Percentiles rank a stretch among this genome's conserved stretches.
phyloP scores from a whole-genome alignment of 306 rosid species.

The Pterocarpus macrocarpus region DNA sequence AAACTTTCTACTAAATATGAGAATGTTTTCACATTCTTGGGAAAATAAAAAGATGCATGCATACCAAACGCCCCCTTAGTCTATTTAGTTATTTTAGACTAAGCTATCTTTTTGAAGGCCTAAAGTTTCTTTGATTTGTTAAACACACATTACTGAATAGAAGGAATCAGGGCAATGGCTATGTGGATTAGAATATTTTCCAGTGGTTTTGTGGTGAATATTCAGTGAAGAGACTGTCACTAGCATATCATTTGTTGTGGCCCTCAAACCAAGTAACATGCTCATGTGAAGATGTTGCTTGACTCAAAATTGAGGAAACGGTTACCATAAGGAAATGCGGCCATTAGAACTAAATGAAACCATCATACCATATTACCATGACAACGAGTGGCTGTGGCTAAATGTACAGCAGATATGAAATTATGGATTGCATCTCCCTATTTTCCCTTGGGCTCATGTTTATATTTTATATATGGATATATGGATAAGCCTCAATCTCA shows the following conservation, averaged over 20 bases:
- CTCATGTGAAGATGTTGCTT: background rate
- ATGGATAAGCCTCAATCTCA: background rate
- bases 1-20: too few relatives aligned
- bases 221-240: background rate
- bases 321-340: background rate
- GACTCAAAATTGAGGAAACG: background rate
- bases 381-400: too few relatives aligned
- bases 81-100: background rate
- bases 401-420: too few relatives aligned
- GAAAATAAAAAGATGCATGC: too few relatives aligned
- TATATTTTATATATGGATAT: too few relatives aligned
- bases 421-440: background rate
- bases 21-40: too few relatives aligned
- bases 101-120: background rate
- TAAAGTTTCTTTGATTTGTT: conserved; percentile 11
- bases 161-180: background rate
- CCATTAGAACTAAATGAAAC: background rate
- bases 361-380: background rate
- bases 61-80: background rate
- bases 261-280: conserved; percentile 4
- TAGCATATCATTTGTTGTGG: background rate
- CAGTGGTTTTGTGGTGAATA: background rate
- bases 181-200: background rate
- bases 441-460: background rate
- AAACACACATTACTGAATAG: background rate